These are phyloP conservation scores for Paracorniculantispora psalliotae DNA, from an alignment of 2,329 filamentous ascomycete species.

Conservation along the genomic window DNA sequence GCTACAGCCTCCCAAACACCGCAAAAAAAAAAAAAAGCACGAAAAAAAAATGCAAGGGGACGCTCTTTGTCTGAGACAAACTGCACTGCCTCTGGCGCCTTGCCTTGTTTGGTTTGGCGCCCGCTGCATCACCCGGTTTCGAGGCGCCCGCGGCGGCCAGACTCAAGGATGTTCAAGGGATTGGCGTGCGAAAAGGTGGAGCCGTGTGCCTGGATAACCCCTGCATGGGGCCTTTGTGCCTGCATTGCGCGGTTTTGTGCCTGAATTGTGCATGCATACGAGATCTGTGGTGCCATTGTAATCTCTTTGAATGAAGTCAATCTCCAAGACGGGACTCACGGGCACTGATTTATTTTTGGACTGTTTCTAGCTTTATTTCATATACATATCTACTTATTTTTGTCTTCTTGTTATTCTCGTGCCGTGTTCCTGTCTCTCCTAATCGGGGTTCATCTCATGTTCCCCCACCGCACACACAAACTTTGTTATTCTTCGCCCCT, in stretches of 20 bases:
- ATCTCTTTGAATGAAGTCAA: too few species aligned
- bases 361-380: too few species aligned
- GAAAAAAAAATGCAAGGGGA: background rate
- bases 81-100: constrained; percentile 5
- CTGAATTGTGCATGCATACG: background rate
- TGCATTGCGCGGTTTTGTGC: background rate
- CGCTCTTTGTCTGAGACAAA: background rate
- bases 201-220: background rate
- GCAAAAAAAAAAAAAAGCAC: background rate
- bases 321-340: too few species aligned
- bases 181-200: background rate
- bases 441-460: too few species aligned
- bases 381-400: too few species aligned
- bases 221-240: background rate
- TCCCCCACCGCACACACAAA: too few species aligned
- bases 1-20: too few species aligned
- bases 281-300: background rate
- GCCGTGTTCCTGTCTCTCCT: too few species aligned
- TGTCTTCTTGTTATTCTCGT: too few species aligned
- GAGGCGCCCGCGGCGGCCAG: background rate
- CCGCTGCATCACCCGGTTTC: background rate
- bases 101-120: background rate
- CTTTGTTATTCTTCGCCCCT: background rate
- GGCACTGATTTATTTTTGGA: too few species aligned
- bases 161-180: background rate